phyloP scores from a whole-genome alignment of 306 rosid species.

The Comarum palustre region DNA sequence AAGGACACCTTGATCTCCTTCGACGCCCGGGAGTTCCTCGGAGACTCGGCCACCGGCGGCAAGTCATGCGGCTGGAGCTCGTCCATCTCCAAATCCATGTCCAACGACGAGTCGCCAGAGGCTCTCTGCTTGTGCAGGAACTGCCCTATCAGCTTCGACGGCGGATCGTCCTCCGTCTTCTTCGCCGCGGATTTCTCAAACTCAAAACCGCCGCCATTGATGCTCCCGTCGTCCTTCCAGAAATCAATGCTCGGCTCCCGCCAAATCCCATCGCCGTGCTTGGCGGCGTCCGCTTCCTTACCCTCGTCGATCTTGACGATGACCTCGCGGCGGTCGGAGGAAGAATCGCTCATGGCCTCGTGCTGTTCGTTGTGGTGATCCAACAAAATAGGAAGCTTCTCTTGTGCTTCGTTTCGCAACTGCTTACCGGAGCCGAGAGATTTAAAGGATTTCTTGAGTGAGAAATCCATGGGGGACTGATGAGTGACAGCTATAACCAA shows the following conservation, averaged over 20 bases:
- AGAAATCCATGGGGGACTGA: constrained; percentile 46
- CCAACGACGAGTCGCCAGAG: constrained; percentile 65
- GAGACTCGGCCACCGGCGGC: constrained; percentile 56
- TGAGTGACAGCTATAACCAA: neutral
- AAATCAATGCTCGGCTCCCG: constrained; percentile 57
- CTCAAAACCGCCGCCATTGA: constrained; percentile 35
- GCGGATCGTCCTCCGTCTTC: constrained; percentile 62
- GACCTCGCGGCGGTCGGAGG: constrained; percentile 32
- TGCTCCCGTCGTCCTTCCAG: constrained; percentile 30
- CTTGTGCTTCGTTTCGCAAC: constrained; percentile 27
- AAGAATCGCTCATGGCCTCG: constrained; percentile 12
- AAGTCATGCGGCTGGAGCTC: constrained; percentile 48
- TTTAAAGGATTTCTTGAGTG: constrained; percentile 57
- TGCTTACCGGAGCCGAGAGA: constrained; percentile 42
- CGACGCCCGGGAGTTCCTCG: constrained; percentile 30
- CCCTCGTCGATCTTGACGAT: constrained; percentile 58
- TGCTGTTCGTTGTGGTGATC: constrained; percentile 34
- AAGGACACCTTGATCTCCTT: constrained; percentile 62
- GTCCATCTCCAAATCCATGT: constrained; percentile 95
- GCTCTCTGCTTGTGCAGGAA: constrained; percentile 72
- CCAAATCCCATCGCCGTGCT: constrained; percentile 32
- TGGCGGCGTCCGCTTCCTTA: neutral
- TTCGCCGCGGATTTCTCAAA: constrained; percentile 34
- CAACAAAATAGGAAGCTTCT: constrained; percentile 54
- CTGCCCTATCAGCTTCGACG: constrained; percentile 65